Conservation (phyloP, 2,329 filamentous ascomycete species). For the Mycocentrospora acerina region DNA sequence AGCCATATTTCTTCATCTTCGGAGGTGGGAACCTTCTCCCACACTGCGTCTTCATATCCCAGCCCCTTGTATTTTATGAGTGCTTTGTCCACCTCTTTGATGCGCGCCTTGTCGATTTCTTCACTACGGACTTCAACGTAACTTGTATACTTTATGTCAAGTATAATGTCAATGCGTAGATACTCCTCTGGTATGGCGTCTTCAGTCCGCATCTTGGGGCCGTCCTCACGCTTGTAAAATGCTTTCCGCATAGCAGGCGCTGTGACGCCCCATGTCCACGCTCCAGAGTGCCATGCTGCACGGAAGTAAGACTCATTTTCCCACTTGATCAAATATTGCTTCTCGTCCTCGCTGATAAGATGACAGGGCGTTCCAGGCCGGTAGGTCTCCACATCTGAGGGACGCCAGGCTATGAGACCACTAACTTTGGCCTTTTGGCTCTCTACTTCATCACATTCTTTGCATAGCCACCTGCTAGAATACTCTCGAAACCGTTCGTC, state of each 20-base stretch:
- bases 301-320: conserved; percentile 76
- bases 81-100: conserved; percentile 71
- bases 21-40: conserved; percentile 75
- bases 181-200: conserved; percentile 88
- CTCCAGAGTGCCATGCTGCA: conserved; percentile 82
- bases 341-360: conserved; percentile 70
- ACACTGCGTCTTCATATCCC: conserved; percentile 85
- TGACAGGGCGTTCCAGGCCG: conserved; percentile 54
- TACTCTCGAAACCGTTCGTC: conserved; percentile 72
- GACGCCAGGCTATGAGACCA: conserved; percentile 86
- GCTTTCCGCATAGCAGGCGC: conserved; percentile 65
- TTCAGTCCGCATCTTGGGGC: conserved; percentile 68
- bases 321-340: conserved; percentile 94
- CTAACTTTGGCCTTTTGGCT: conserved; percentile 69
- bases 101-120: conserved; percentile 69
- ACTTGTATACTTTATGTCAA: conserved; percentile 72
- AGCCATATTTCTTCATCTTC: conserved; percentile 70
- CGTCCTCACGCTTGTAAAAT: conserved; percentile 71
- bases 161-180: conserved; percentile 83
- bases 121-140: conserved; percentile 61
- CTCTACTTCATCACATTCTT: conserved; percentile 67
- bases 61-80: conserved; percentile 92
- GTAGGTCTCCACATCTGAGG: conserved; percentile 60
- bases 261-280: conserved; percentile 80
- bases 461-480: conserved; percentile 73